Base-by-base conservation (phyloP, 2,329 filamentous ascomycete species). In the Gnomoniopsis smithogilvyi region DNA sequence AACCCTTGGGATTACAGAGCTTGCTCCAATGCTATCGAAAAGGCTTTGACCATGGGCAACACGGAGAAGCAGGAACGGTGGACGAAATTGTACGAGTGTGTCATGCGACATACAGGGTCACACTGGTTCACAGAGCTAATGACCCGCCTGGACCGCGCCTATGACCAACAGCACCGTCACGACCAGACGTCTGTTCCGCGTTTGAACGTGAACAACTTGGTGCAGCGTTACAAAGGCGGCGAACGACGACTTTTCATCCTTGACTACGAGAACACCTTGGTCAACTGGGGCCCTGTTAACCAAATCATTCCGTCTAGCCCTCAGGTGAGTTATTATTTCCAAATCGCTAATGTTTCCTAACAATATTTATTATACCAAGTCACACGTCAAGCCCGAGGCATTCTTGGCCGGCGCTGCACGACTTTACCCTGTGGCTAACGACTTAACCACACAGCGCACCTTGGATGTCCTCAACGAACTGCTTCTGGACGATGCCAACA, bases 1-100 rank as follows among this genome's bases (percentile, higher is more conserved):
- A 98, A 98, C 70, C 94, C 94, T 0, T 98, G 94, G 94, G 91
- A 97, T 71, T 96, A 96, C 72, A 85, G 89, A 38, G 86, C 92
- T 70, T 96, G 91, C 67, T 91, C 92, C 53, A 87, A 95, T 34
- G 91, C 92, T 11, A 94, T 98, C 74, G 88, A 90, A 71, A 80
- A 83, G 55, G 92, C 93, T 0, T 78, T 98, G 19, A 90, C 94
- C 64, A 96, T 97, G 88, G 77, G 75, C 3, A 80, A 85, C 2
- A 83, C 85, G 2, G 91, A 97, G 71, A 94, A 91, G 73, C 79
- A 85, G 61, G 72, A 76, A 15, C 85, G 92, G 14, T 98, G 93
- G 89, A 79, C 79, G 26, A 86, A 86, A 61, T 78, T 98, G 47
- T 85, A 91, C 68, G 75, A 85, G 50, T 84, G 88, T 11, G 90